Evolutionary conservation across 2,329 filamentous ascomycete species (phyloP).

Genomic region (Colletotrichum australisinense): DNA sequence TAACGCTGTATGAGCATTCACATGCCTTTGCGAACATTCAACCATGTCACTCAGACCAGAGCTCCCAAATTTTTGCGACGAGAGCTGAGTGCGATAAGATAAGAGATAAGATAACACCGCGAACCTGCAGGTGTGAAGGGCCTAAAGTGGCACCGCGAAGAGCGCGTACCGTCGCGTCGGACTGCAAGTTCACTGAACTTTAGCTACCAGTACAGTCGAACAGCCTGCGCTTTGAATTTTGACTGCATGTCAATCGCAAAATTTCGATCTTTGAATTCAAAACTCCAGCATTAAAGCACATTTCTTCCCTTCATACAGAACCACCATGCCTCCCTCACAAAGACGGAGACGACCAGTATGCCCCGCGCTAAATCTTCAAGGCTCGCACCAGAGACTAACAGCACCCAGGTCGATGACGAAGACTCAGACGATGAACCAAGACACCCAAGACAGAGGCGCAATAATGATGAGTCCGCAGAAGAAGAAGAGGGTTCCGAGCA

Average conservation of each 20-base stretch:
- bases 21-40: not conserved
- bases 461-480: conserved; percentile 44
- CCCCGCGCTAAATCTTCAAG: not conserved
- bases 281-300: not conserved
- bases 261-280: too few relatives aligned
- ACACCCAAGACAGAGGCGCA: conserved; percentile 46
- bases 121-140: not conserved
- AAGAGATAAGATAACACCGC: conserved; percentile 29
- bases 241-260: not conserved
- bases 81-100: conserved; percentile 35
- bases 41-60: not conserved
- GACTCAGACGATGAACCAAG: conserved; percentile 46
- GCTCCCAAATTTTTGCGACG: conserved; percentile 33
- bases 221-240: not conserved
- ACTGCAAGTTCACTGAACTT: not conserved
- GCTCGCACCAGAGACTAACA: not conserved
- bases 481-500: conserved; percentile 48
- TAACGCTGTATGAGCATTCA: not conserved
- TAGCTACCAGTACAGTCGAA: not conserved
- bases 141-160: conserved; percentile 18
- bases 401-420: conserved; percentile 42
- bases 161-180: conserved; percentile 18
- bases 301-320: too few relatives aligned
- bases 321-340: conserved; percentile 45
- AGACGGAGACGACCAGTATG: conserved; percentile 48